Conservation (phyloP, 139 green algal genomes). For the Chlorella sp. region DNA sequence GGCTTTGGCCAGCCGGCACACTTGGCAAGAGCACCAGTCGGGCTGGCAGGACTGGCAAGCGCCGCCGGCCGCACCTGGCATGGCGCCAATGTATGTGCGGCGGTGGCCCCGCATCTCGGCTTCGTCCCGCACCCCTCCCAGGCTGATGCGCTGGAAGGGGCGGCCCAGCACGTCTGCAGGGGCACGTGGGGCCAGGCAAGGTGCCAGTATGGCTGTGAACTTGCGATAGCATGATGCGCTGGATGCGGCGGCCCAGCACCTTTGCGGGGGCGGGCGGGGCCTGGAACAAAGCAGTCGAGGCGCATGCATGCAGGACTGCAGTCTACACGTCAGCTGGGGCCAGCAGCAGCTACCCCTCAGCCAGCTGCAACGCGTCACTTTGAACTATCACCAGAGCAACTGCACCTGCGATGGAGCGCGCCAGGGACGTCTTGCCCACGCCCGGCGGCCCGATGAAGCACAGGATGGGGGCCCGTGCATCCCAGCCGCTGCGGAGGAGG, state of each 20-base stretch:
- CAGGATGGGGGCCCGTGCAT: conserved; percentile 91
- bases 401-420: conserved; percentile 69
- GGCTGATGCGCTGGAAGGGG: conserved; percentile 91
- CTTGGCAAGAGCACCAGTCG: too few species aligned
- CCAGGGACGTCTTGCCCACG: conserved; percentile 95
- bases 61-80: conserved; percentile 97
- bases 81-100: conserved; percentile 97
- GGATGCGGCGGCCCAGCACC: too few species aligned
- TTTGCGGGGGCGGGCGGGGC: too few species aligned
- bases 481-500: conserved; percentile 48
- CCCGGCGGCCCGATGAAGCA: conserved; percentile 94
- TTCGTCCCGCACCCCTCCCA: conserved; percentile 94
- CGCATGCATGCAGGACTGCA: neutral
- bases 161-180: conserved; percentile 75
- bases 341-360: too few species aligned
- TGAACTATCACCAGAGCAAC: too few species aligned
- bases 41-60: too few species aligned
- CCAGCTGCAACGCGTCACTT: too few species aligned
- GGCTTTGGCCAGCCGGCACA: too few species aligned
- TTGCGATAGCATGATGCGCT: too few species aligned
- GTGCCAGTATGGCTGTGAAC: neutral
- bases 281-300: too few species aligned
- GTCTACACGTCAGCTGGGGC: too few species aligned
- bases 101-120: conserved; percentile 95
- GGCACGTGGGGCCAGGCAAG: neutral